A percentile compares a stretch with the other conserved stretches of the same genome.
phyloP scores from a whole-genome alignment of 2,329 filamentous ascomycete genomes.

The Hortaea werneckii region DNA sequence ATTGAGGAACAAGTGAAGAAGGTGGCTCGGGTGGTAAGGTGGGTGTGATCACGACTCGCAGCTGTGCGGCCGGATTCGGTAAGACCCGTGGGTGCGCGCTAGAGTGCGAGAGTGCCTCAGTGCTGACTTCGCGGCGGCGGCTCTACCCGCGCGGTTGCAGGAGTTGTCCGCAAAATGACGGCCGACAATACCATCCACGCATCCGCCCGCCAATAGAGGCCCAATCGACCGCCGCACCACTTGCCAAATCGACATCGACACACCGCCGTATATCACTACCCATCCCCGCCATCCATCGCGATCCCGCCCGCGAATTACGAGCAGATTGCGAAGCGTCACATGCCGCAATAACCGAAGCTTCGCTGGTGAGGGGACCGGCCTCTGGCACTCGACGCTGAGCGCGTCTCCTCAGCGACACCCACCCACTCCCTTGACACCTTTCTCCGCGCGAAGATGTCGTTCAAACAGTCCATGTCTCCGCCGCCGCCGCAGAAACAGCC shows the following conservation, averaged over 20 bases:
- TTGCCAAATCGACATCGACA: neutral
- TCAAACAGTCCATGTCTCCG: constrained; percentile 17
- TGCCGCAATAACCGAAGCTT: neutral
- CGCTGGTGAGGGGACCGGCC: neutral
- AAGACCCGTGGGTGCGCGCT: too few species aligned
- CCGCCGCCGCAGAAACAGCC: constrained; percentile 15
- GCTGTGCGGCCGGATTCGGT: too few species aligned
- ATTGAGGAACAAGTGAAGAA: too few species aligned
- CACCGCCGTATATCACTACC: neutral
- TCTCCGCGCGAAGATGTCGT: neutral
- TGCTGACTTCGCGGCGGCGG: too few species aligned
- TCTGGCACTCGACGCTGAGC: neutral
- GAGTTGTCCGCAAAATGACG: neutral
- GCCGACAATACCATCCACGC: neutral
- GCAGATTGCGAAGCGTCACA: too few species aligned
- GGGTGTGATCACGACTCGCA: too few species aligned
- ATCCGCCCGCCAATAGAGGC: neutral
- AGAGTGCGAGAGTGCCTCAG: too few species aligned
- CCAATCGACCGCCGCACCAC: neutral
- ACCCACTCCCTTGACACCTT: neutral
- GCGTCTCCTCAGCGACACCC: neutral
- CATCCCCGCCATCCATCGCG: neutral
- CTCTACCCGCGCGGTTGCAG: neutral
- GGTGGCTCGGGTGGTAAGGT: too few species aligned
- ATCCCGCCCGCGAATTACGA: too few species aligned